These are phyloP conservation scores for Rosa hybrid DNA, from an alignment of 331 rosid genomes.

Conservation along the genomic window DNA sequence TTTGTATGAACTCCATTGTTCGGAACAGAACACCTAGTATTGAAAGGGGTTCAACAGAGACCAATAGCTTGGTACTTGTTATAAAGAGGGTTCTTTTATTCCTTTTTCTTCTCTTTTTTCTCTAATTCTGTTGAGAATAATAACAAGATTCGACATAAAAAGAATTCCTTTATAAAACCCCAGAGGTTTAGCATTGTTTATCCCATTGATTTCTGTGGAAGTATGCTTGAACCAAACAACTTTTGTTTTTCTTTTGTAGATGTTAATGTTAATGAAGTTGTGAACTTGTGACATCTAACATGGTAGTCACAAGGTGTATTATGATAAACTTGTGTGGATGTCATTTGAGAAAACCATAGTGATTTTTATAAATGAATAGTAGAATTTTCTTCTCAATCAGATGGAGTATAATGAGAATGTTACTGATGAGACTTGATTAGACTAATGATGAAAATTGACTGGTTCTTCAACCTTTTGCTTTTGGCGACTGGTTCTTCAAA, in stretches of 20 bases:
- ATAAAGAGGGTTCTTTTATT: neutral
- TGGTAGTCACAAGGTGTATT: neutral
- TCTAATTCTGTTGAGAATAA: neutral
- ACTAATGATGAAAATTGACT: neutral
- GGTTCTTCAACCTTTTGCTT: constrained; percentile 2
- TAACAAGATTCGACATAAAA: neutral
- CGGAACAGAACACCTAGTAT: neutral
- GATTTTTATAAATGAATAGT: neutral
- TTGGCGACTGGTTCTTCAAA: neutral
- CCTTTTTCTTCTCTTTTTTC: neutral
- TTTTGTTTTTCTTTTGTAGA: neutral
- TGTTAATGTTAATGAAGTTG: neutral
- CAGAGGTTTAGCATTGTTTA: neutral
- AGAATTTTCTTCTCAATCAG: constrained; percentile 5
- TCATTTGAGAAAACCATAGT: neutral
- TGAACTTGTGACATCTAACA: neutral
- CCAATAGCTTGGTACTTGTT: neutral
- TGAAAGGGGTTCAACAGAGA: neutral
- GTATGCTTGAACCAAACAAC: neutral
- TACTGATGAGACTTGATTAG: neutral
- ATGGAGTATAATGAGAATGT: constrained; percentile 1
- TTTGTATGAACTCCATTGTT: neutral
- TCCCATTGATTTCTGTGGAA: neutral
- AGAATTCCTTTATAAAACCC: neutral
- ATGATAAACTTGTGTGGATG: neutral